phyloP scores from a whole-genome alignment of 2,329 filamentous ascomycete genomes.

The Ophiosphaerella narmari region DNA sequence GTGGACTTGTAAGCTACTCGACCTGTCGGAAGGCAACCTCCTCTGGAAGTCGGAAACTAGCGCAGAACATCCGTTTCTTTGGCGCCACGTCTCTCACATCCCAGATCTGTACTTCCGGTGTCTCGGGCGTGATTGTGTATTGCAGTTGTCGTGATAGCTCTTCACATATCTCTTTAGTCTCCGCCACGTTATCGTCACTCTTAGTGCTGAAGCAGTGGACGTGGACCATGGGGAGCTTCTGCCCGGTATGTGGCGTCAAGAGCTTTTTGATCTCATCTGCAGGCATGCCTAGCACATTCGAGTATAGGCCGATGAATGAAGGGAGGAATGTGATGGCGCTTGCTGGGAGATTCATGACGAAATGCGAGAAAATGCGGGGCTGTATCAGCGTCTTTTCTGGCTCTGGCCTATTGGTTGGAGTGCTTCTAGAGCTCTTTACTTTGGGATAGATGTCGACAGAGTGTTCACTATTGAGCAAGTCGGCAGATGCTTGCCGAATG shows the following conservation, averaged over 20 bases:
- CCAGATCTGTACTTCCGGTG: constrained; percentile 60
- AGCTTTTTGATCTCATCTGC: constrained; percentile 33
- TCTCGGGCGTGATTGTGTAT: constrained; percentile 61
- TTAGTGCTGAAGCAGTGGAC: constrained; percentile 94
- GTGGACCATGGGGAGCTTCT: constrained; percentile 79
- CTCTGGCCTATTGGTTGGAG: constrained; percentile 27
- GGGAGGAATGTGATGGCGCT: constrained; percentile 83
- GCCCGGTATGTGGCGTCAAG: constrained; percentile 50
- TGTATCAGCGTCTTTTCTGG: constrained; percentile 53
- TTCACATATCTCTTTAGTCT: constrained; percentile 64
- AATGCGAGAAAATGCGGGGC: constrained; percentile 83
- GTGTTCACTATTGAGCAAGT: constrained; percentile 58
- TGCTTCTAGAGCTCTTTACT: constrained; percentile 31
- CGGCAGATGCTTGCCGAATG: constrained; percentile 71
- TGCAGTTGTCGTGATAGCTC: constrained; percentile 67
- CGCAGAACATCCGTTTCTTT: constrained; percentile 96
- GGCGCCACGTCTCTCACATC: constrained; percentile 87
- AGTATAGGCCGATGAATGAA: constrained; percentile 78
- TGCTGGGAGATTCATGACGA: constrained; percentile 96
- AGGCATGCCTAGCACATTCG: constrained; percentile 52
- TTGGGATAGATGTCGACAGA: constrained; percentile 51
- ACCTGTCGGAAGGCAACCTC: constrained; percentile 74
- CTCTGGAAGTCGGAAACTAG: constrained; percentile 81
- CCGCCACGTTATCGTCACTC: constrained; percentile 71
- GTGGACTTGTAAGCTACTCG: neutral